Evolutionary conservation across 202 grass and related monocot species (phyloP).

Genomic region (Schoenoplectus tabernaemontani): DNA sequence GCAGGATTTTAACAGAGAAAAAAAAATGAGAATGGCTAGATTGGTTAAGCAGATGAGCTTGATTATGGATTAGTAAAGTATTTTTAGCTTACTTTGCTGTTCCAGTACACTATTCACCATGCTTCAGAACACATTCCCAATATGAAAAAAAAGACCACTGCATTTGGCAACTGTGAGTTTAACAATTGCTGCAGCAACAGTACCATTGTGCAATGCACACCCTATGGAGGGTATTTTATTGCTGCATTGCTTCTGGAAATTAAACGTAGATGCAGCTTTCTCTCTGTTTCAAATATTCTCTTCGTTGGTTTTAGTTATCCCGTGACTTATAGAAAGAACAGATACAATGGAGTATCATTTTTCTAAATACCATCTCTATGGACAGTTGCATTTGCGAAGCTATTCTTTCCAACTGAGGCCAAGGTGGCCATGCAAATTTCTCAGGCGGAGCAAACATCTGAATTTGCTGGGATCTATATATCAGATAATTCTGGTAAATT

Average conservation of each 20-base stretch:
- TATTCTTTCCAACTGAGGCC: conserved; percentile 91
- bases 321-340: background rate
- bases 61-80: background rate
- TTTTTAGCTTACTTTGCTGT: background rate
- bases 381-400: conserved; percentile 87
- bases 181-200: background rate
- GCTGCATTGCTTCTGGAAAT: background rate
- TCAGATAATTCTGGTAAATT: conserved; percentile 52
- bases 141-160: background rate
- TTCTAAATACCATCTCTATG: background rate
- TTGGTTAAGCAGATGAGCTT: background rate
- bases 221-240: background rate
- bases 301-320: no score
- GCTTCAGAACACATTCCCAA: background rate
- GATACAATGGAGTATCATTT: no score
- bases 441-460: conserved; percentile 60
- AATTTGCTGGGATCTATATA: conserved; percentile 41
- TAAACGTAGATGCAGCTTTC: background rate
- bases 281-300: conserved; percentile 5
- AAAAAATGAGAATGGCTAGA: background rate
- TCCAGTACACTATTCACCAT: background rate
- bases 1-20: background rate
- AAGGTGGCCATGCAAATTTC: conserved; percentile 94
- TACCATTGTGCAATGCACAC: background rate
- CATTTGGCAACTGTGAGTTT: background rate